Conservation (phyloP, 805 yeast genomes). For the Starmerella asiatica region DNA sequence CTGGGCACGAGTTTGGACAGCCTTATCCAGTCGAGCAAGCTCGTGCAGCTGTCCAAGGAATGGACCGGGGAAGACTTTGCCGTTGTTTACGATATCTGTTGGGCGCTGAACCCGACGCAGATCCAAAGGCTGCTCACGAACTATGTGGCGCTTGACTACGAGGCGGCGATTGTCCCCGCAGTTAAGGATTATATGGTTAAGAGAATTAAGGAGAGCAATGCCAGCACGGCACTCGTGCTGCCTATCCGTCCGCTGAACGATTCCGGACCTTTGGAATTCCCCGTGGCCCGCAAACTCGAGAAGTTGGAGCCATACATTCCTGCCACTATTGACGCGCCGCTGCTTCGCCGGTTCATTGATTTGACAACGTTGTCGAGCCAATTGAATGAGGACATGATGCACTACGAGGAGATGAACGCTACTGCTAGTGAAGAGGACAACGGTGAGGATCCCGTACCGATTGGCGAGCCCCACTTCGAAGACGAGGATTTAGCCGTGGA, state of each 20-base stretch:
- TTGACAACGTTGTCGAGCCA: constrained; percentile 31
- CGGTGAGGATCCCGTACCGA: too few species aligned
- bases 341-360: constrained; percentile 76
- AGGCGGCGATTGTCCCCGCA: constrained; percentile 75
- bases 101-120: constrained; percentile 87
- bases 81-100: constrained; percentile 86
- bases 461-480: too few species aligned
- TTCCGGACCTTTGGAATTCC: constrained; percentile 31
- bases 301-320: constrained; percentile 64
- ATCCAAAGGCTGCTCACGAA: constrained; percentile 82
- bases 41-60: constrained; percentile 80
- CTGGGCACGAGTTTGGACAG: constrained; percentile 75
- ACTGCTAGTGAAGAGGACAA: not conserved
- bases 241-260: constrained; percentile 31
- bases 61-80: constrained; percentile 74
- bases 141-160: constrained; percentile 87
- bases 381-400: not conserved
- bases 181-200: constrained; percentile 56
- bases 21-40: constrained; percentile 81
- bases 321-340: constrained; percentile 82
- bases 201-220: constrained; percentile 34
- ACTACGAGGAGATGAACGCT: not conserved
- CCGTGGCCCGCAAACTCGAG: constrained; percentile 53
- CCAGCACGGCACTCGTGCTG: constrained; percentile 26
- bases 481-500: too few species aligned